phyloP scores from a whole-genome alignment of 1,139 yeast genomes.

The Waltiozyma sp. region DNA sequence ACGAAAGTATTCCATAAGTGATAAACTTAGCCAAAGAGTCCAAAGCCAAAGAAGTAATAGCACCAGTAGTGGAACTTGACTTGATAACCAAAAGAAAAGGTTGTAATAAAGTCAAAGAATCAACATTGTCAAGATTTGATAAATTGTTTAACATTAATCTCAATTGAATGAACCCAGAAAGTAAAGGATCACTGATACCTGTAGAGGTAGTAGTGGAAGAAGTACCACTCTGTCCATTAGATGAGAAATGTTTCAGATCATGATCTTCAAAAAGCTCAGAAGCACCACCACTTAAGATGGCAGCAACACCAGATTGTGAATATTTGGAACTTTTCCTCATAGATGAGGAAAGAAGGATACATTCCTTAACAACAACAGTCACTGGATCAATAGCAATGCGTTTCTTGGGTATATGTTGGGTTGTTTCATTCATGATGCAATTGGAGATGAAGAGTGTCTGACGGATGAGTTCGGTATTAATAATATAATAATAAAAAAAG shows the following conservation, averaged over 20 bases:
- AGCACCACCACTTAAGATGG: constrained; percentile 50
- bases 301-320: constrained; percentile 78
- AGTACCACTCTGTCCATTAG: constrained; percentile 9
- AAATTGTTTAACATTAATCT: constrained; percentile 58
- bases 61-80: constrained; percentile 77
- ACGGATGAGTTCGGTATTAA: too few relatives aligned
- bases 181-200: constrained; percentile 44
- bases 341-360: constrained; percentile 76
- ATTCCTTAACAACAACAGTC: constrained; percentile 79
- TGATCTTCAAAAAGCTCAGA: constrained; percentile 31
- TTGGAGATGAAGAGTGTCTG: not conserved
- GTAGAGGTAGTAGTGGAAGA: not conserved
- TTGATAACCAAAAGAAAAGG: constrained; percentile 85
- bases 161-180: constrained; percentile 73
- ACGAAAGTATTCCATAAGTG: constrained; percentile 43
- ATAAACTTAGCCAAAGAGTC: constrained; percentile 65
- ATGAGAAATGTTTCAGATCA: constrained; percentile 23
- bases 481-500: too few relatives aligned
- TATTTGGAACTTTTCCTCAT: constrained; percentile 83
- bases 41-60: constrained; percentile 74
- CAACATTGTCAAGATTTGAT: constrained; percentile 43
- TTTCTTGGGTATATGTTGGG: not conserved
- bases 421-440: not conserved
- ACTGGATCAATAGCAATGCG: constrained; percentile 52
- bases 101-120: constrained; percentile 63